Base-by-base conservation (phyloP, 108 stramenopile genomes). In the Skeletonema menzelii region DNA sequence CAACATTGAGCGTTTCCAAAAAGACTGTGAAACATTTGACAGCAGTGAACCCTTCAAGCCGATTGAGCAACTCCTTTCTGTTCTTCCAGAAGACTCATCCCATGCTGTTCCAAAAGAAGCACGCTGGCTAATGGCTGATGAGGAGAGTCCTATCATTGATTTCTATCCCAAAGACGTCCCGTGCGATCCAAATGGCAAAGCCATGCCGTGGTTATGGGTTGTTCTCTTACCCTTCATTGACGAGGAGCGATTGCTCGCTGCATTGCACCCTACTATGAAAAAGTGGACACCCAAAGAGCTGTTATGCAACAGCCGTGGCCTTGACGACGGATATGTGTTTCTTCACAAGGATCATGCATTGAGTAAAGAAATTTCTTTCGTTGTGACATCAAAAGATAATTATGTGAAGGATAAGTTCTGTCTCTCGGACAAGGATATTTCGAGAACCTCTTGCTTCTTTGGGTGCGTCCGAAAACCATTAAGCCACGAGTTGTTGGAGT, bases 141-240 rank as follows among this genome's bases (percentile, higher is more conserved):
- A 80, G 5, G 90, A 97, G 73, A 94, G 92, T 61, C 97, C 99
- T 19, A 96, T 99, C 67, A 88, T 96, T 64, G 98, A 99, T 74
- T 97, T 98, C 72, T 98, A 99, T 65, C 97, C 97, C 1, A 82
- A 82, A 31, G 93, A 96, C 42, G 95, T 99, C 14, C 93, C 92
- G 12, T 89, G 94, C 63, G 99, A 99, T 83, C 97, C 97, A 6
- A 99, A 99, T 75, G 99, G 99, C 12, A 99, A 99, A 76, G 92
- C 93, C 7, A 97, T 97, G 96, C 97, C 97, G 20, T 99, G 99
- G 99, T 84, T 98, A 32, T 97, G 97, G 94, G 98, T 99, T 59
- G 97, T 97, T 28, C 79, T 99, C 55, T 86, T 99, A 20, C 99
- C 99, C 31, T 99, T 99, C 79, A 97, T 99, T 59, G 97, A 98